Percentiles rank a stretch among this genome's conserved stretches.
Conservation (phyloP, 1,284 basidiomycete species). For the Ganoderma lucidum region DNA sequence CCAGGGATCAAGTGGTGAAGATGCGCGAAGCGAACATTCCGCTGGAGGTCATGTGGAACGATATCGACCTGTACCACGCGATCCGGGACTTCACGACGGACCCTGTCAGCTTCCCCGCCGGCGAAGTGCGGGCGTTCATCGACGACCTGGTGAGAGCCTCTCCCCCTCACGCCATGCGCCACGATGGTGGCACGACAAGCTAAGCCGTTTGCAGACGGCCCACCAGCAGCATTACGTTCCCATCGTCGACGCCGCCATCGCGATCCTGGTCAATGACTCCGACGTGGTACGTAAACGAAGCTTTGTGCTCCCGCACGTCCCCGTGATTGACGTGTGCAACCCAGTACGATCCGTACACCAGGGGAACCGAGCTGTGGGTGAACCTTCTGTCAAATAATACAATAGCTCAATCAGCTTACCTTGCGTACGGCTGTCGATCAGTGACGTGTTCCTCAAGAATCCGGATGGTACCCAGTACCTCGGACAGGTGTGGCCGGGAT, state of each 20-base stretch:
- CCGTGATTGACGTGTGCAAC: slow-evolving; percentile 25
- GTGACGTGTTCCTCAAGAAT: slow-evolving; percentile 71
- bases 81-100: slow-evolving; percentile 75
- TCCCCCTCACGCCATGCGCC: too few species aligned
- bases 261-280: slow-evolving; percentile 45
- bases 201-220: slow-evolving; percentile 34
- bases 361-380: slow-evolving; percentile 50
- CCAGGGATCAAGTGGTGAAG: slow-evolving; percentile 68
- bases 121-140: slow-evolving; percentile 70
- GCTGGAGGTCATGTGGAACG: slow-evolving; percentile 81
- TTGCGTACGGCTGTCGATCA: slow-evolving; percentile 33
- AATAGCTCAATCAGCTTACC: neutral
- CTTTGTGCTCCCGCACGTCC: slow-evolving; percentile 15
- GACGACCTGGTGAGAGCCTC: slow-evolving; percentile 56
- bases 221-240: slow-evolving; percentile 49
- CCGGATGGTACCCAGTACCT: slow-evolving; percentile 72
- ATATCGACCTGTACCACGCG: slow-evolving; percentile 77
- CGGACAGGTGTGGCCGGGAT: slow-evolving; percentile 71
- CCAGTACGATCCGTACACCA: slow-evolving; percentile 56
- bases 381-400: neutral
- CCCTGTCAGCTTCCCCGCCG: slow-evolving; percentile 66
- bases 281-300: slow-evolving; percentile 46
- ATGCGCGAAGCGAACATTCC: slow-evolving; percentile 74
- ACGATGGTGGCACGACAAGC: neutral
- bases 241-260: slow-evolving; percentile 47